Evolutionary conservation across 1,284 basidiomycete genomes (phyloP).

Genomic region (Marasmius sp.): DNA sequence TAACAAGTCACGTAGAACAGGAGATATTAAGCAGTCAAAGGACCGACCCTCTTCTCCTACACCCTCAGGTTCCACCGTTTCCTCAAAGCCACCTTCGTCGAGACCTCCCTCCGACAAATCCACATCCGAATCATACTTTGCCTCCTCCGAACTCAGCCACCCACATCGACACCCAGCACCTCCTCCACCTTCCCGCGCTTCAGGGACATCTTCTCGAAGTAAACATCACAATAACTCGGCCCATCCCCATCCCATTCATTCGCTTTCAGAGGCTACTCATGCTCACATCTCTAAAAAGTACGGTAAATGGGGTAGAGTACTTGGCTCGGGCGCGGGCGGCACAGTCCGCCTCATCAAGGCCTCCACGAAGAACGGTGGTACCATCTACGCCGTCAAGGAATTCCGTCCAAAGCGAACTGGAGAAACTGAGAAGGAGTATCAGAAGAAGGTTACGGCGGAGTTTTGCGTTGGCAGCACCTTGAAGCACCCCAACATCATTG

Average conservation of each 20-base stretch:
- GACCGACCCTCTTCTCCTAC: conserved; percentile 38
- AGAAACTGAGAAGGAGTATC: conserved; percentile 95
- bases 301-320: conserved; percentile 96
- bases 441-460: conserved; percentile 98
- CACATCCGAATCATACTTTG: conserved; percentile 14
- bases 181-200: conserved; percentile 4
- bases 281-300: conserved; percentile 97
- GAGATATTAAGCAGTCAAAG: conserved; percentile 39
- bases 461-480: conserved; percentile 97
- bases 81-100: conserved; percentile 18
- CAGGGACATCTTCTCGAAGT: conserved; percentile 5
- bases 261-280: conserved; percentile 81
- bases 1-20: conserved; percentile 24
- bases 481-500: conserved; percentile 96
- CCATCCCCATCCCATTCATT: conserved; percentile 39
- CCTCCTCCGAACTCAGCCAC: conserved; percentile 11
- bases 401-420: conserved; percentile 87
- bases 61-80: conserved; percentile 19
- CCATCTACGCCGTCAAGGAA: conserved; percentile 96
- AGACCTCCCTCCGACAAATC: conserved; percentile 19
- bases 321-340: conserved; percentile 96
- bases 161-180: conserved; percentile 4
- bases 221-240: conserved; percentile 13
- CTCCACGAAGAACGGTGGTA: conserved; percentile 73
- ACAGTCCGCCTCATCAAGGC: conserved; percentile 97